Evolutionary conservation across 1,139 yeast species (phyloP).

Genomic region (Suhomyces choctaworum): DNA sequence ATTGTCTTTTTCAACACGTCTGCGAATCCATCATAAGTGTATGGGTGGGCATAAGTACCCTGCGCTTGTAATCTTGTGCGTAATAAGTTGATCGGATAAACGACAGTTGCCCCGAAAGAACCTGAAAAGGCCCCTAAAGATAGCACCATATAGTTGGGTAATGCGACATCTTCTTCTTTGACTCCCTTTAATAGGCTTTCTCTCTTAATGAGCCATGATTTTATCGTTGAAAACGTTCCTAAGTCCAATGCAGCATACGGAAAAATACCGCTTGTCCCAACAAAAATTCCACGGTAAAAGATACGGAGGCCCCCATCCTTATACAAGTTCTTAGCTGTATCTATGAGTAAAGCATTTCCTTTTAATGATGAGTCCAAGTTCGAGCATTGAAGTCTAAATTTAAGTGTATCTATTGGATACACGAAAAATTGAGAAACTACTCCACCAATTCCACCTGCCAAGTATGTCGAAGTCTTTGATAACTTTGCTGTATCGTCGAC

Average conservation of each 20-base stretch:
- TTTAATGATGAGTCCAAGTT: conserved; percentile 57
- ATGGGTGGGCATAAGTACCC: conserved; percentile 95
- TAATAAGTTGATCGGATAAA: conserved; percentile 85
- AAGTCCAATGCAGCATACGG: conserved; percentile 96
- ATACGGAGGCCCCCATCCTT: conserved; percentile 73
- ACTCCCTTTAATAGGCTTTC: conserved; percentile 56
- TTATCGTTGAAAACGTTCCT: conserved; percentile 88
- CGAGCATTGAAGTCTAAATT: conserved; percentile 81
- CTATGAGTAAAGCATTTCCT: conserved; percentile 61
- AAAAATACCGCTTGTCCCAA: conserved; percentile 91
- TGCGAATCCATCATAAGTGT: conserved; percentile 73
- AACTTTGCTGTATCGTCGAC: conserved; percentile 68
- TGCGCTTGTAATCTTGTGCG: conserved; percentile 96
- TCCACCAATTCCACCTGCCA: conserved; percentile 96
- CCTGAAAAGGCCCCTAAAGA: conserved; percentile 95
- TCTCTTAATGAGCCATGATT: conserved; percentile 66
- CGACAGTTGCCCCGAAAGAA: conserved; percentile 91
- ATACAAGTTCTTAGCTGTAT: conserved; percentile 77
- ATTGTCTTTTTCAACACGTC: conserved; percentile 81
- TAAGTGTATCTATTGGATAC: conserved; percentile 94
- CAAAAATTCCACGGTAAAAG: conserved; percentile 83
- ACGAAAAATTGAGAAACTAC: conserved; percentile 89
- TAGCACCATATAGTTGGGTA: conserved; percentile 79
- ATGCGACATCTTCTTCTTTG: conserved; percentile 62
- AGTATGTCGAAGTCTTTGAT: conserved; percentile 75